phyloP scores from a whole-genome alignment of 2,329 filamentous ascomycete species.

The Cladosporium oxysporum region DNA sequence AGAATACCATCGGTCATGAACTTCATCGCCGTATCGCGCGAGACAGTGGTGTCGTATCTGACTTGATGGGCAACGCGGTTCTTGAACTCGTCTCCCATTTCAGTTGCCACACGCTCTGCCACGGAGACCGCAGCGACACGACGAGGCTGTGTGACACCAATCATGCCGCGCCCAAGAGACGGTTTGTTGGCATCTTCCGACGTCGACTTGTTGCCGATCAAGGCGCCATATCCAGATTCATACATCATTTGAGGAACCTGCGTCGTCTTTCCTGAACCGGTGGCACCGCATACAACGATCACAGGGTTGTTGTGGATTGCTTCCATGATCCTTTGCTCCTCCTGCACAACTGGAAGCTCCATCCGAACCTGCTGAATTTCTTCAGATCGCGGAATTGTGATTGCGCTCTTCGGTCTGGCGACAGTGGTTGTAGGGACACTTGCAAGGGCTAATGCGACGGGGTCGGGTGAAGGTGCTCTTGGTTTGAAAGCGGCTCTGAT shows the following conservation, averaged over 20 bases:
- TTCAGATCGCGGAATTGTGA: conserved; percentile 67
- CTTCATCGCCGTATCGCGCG: conserved; percentile 83
- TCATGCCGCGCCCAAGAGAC: conserved; percentile 75
- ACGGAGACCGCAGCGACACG: conserved; percentile 96
- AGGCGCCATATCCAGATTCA: conserved; percentile 86
- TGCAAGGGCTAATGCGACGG: conserved; percentile 66
- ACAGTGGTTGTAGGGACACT: conserved; percentile 57
- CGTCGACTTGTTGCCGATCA: conserved; percentile 52
- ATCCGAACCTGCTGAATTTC: conserved; percentile 78
- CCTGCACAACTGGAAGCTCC: conserved; percentile 83
- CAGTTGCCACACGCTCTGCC: conserved; percentile 85
- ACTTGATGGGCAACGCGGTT: conserved; percentile 85
- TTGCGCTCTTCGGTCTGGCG: conserved; percentile 71
- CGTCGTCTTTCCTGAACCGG: conserved; percentile 96
- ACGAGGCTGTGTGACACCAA: conserved; percentile 91
- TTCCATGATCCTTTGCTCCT: conserved; percentile 98
- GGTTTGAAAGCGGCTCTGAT: conserved; percentile 65
- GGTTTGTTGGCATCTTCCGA: conserved; percentile 41
- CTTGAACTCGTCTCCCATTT: conserved; percentile 72
- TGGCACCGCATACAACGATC: conserved; percentile 90
- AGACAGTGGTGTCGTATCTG: conserved; percentile 84
- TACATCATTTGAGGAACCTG: conserved; percentile 96
- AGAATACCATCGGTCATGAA: conserved; percentile 99
- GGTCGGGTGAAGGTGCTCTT: conserved; percentile 68
- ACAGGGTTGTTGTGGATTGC: conserved; percentile 89